A percentile compares a stretch with the other conserved stretches of the same genome.
Evolutionary conservation across 2,329 filamentous ascomycete genomes (phyloP).

Genomic region (Xylariaceae sp.): DNA sequence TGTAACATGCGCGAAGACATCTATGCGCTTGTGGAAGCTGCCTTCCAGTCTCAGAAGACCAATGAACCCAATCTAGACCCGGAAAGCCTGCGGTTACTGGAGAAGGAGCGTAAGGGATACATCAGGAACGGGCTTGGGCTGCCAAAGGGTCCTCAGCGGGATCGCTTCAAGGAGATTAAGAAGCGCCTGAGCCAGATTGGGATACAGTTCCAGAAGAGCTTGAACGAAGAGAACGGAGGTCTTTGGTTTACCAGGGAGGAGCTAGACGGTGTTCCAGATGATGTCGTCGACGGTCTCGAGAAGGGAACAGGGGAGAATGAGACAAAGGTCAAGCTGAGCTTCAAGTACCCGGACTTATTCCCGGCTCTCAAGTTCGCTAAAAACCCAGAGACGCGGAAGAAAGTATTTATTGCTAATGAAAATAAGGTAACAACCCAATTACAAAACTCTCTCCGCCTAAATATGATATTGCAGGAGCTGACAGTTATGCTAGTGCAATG

Average conservation of each 20-base stretch:
- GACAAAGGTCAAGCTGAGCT: slow-evolving; percentile 76
- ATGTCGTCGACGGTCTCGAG: slow-evolving; percentile 70
- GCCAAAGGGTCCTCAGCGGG: slow-evolving; percentile 71
- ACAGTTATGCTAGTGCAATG: slow-evolving; percentile 58
- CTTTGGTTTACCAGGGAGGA: slow-evolving; percentile 79
- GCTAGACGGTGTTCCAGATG: slow-evolving; percentile 75
- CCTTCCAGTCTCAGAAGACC: slow-evolving; percentile 61
- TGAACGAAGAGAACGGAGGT: slow-evolving; percentile 84
- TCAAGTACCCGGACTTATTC: slow-evolving; percentile 85
- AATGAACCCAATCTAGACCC: slow-evolving; percentile 64
- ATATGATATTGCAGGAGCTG: background rate
- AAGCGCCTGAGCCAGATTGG: slow-evolving; percentile 76
- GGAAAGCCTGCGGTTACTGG: slow-evolving; percentile 74
- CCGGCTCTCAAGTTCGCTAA: slow-evolving; percentile 79
- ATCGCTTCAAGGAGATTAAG: slow-evolving; percentile 87
- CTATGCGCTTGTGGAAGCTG: slow-evolving; percentile 69
- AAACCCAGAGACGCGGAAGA: slow-evolving; percentile 71
- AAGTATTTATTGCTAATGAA: slow-evolving; percentile 76
- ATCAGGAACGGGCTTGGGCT: slow-evolving; percentile 78
- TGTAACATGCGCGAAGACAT: slow-evolving; percentile 82
- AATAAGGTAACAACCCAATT: slow-evolving; percentile 65
- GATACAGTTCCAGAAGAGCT: slow-evolving; percentile 79
- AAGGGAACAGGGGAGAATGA: slow-evolving; percentile 76
- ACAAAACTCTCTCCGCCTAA: background rate
- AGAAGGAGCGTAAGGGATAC: slow-evolving; percentile 80